Conservation (phyloP, 306 rosid genomes). For the Pueraria montana region DNA sequence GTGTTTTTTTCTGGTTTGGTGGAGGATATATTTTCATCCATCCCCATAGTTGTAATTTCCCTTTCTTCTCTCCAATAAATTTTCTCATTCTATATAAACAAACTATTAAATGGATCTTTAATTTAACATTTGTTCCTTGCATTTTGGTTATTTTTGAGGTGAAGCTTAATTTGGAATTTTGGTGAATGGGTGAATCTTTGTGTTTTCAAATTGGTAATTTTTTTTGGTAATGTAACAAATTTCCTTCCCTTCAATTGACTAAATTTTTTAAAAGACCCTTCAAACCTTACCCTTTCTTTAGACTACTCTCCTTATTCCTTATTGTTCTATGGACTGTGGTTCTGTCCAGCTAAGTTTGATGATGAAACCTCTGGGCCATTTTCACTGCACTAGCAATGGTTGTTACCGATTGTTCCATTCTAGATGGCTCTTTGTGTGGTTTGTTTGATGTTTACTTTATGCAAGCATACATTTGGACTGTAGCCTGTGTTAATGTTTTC, state of each 20-base stretch:
- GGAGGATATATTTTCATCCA: background rate
- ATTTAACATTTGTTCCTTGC: constrained; percentile 4
- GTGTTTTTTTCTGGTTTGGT: background rate
- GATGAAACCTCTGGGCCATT: background rate
- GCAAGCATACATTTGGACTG: constrained; percentile 2
- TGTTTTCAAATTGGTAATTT: background rate
- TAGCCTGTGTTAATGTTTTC: background rate
- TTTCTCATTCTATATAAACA: background rate
- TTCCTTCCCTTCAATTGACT: background rate
- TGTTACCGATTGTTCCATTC: constrained; percentile 20
- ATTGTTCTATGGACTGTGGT: constrained; percentile 2
- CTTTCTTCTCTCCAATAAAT: background rate
- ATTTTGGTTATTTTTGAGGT: background rate
- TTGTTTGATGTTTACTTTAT: constrained; percentile 11
- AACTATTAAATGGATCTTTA: constrained; percentile 5
- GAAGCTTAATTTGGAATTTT: constrained; percentile 29
- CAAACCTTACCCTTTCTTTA: background rate
- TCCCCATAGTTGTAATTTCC: background rate
- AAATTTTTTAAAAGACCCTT: background rate
- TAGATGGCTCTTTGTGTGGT: constrained; percentile 10
- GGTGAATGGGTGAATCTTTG: background rate
- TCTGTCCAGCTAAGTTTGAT: background rate
- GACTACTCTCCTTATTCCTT: background rate
- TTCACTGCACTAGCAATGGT: background rate
- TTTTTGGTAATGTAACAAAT: background rate